Conservation (phyloP, 352 stramenopile species). For the Phytophthora rubi region DNA sequence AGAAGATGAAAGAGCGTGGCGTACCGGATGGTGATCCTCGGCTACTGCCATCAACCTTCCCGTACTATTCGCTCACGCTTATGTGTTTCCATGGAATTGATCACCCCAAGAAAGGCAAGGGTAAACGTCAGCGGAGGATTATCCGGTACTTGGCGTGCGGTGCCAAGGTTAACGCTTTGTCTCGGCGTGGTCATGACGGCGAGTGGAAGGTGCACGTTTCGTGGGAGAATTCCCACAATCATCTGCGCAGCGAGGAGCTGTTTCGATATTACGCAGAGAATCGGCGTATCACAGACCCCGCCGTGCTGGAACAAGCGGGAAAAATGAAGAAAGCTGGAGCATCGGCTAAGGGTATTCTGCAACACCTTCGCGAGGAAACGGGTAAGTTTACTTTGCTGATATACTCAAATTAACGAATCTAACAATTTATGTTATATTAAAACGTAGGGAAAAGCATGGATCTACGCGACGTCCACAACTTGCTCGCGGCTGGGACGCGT, state of each 20-base stretch:
- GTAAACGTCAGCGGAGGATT: neutral
- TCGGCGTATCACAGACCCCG: conserved; percentile 1
- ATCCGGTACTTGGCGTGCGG: conserved; percentile 6
- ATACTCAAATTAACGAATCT: neutral
- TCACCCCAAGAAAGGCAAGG: conserved; percentile 12
- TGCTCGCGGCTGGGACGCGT: neutral
- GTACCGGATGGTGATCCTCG: no score
- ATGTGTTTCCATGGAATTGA: conserved; percentile 14
- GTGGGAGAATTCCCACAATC: conserved; percentile 2
- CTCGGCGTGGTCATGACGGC: neutral
- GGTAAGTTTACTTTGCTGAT: neutral
- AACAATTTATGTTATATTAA: neutral
- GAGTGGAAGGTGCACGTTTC: conserved; percentile 1
- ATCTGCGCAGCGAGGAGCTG: neutral
- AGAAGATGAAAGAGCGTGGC: no score
- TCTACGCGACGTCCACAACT: conserved; percentile 17
- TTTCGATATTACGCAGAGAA: neutral
- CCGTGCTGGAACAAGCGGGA: neutral
- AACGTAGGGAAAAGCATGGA: conserved; percentile 13
- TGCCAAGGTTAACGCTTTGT: conserved; percentile 1
- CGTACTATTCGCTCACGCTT: conserved; percentile 11
- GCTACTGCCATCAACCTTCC: no score
- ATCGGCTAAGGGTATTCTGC: neutral
- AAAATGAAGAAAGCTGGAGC: conserved; percentile 13
- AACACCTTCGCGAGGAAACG: no score